These are phyloP conservation scores for Acorus calamus DNA, from an alignment of 106 monocot genomes.

Conservation along the genomic window DNA sequence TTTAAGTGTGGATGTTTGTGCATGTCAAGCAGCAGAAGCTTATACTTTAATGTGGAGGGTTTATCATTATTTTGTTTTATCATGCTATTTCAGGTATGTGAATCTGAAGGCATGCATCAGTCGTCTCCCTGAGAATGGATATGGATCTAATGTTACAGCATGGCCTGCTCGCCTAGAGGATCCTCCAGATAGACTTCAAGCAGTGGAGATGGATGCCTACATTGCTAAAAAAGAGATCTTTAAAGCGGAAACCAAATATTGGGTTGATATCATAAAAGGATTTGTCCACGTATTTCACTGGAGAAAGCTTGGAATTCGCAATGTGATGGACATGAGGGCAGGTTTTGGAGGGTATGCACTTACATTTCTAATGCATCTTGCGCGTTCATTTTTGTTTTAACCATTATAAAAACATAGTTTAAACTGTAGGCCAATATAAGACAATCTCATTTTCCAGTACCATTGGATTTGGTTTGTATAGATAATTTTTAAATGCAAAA, in stretches of 20 bases:
- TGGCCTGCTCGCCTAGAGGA: conserved; percentile 73
- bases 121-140: conserved; percentile 62
- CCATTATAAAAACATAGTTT: too few species aligned
- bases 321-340: conserved; percentile 97
- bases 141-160: conserved; percentile 47
- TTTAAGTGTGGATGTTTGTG: too few species aligned
- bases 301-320: conserved; percentile 58
- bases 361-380: too few species aligned
- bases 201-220: conserved; percentile 74
- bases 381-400: too few species aligned
- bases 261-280: conserved; percentile 55
- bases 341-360: conserved; percentile 81
- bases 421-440: too few species aligned
- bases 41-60: too few species aligned
- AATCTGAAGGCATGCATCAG: conserved; percentile 73
- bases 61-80: neutral
- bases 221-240: conserved; percentile 70
- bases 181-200: conserved; percentile 62
- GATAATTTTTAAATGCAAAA: too few species aligned
- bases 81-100: conserved; percentile 43
- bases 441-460: too few species aligned
- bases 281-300: conserved; percentile 45
- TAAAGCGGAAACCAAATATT: conserved; percentile 59
- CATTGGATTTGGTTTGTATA: too few species aligned
- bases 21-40: too few species aligned